Conservation (phyloP, 805 yeast genomes). For the Starmera pachycereana region DNA sequence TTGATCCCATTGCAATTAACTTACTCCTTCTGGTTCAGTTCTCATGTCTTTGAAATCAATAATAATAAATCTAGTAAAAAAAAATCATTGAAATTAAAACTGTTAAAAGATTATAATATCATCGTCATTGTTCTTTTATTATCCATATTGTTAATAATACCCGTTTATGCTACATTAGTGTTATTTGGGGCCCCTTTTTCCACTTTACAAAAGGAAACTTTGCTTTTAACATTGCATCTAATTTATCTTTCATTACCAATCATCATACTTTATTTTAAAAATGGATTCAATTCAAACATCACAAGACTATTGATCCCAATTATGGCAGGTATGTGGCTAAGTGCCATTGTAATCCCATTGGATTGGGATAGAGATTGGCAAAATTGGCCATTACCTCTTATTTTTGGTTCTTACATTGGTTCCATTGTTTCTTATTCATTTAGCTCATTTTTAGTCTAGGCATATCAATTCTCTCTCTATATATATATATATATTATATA, state of each 20-base stretch:
- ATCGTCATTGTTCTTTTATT: conserved; percentile 7
- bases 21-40: too few species aligned
- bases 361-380: conserved; percentile 99
- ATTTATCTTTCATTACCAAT: conserved; percentile 55
- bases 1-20: too few species aligned
- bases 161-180: conserved; percentile 31
- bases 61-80: too few species aligned
- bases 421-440: conserved; percentile 47
- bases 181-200: conserved; percentile 77
- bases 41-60: too few species aligned
- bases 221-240: conserved; percentile 50
- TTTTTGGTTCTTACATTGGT: conserved; percentile 74
- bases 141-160: conserved; percentile 13
- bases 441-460: conserved; percentile 1
- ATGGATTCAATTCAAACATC: conserved; percentile 24
- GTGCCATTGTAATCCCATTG: conserved; percentile 86
- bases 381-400: conserved; percentile 83
- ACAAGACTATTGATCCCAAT: conserved; percentile 24
- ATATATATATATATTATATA: neutral
- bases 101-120: conserved; percentile 1
- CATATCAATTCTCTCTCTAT: neutral
- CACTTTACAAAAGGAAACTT: conserved; percentile 41
- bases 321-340: conserved; percentile 76
- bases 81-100: neutral
- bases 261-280: conserved; percentile 42